phyloP scores from a whole-genome alignment of 73 alveolate species.

The Uronychia binucleata region DNA sequence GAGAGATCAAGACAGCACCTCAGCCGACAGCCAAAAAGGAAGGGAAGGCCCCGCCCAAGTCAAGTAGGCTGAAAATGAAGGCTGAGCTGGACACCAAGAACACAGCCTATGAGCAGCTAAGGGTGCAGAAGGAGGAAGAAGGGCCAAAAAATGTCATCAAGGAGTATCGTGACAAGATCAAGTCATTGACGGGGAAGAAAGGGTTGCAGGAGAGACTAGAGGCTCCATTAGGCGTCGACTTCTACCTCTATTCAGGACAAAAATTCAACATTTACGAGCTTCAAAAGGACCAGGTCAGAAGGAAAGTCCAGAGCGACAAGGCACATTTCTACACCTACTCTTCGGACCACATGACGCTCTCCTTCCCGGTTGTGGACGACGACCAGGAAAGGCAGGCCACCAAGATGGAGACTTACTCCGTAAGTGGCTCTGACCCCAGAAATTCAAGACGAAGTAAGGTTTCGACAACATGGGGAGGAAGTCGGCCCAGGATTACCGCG shows the following conservation, averaged over 20 bases:
- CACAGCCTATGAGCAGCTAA: neutral
- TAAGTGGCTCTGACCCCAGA: neutral
- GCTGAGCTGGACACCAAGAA: neutral
- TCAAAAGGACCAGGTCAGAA: constrained; percentile 63
- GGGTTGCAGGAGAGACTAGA: neutral
- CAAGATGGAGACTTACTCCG: constrained; percentile 6
- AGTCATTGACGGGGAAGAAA: neutral
- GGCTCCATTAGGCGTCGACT: constrained; percentile 65
- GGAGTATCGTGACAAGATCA: neutral
- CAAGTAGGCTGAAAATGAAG: neutral
- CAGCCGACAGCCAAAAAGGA: neutral
- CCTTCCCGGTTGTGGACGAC: constrained; percentile 74
- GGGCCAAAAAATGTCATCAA: neutral
- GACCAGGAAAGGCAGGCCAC: constrained; percentile 32
- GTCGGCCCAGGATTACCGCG: constrained; percentile 18
- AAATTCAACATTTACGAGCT: constrained; percentile 32
- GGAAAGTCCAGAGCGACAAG: constrained; percentile 45
- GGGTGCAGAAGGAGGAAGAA: neutral
- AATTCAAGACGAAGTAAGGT: constrained; percentile 63
- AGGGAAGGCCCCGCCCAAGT: neutral
- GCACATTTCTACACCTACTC: constrained; percentile 68
- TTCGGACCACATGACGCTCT: constrained; percentile 44
- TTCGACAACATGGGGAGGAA: constrained; percentile 43
- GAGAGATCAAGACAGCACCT: constrained; percentile 4
- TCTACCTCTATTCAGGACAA: constrained; percentile 65